Conservation (phyloP, 495 filamentous ascomycete species). For the Penicillium paxilli region DNA sequence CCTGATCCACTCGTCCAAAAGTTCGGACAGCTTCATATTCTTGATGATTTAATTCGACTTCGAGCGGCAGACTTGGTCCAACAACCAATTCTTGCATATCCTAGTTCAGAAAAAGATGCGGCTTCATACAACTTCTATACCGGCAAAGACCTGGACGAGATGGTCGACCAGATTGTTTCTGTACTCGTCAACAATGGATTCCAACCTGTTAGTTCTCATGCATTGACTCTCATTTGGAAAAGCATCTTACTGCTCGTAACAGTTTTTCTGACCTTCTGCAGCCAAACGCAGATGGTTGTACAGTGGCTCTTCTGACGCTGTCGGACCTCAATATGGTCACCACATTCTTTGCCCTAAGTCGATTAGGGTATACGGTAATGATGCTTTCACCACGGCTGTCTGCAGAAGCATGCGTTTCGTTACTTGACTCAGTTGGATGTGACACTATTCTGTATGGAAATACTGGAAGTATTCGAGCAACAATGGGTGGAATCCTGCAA, state of each 20-base stretch:
- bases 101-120: constrained; percentile 31
- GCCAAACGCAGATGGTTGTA: constrained; percentile 28
- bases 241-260: too few relatives aligned
- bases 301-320: constrained; percentile 54
- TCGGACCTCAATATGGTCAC: constrained; percentile 58
- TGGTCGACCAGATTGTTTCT: constrained; percentile 49
- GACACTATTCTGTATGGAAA: constrained; percentile 44
- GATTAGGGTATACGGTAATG: constrained; percentile 58
- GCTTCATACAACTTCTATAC: constrained; percentile 53
- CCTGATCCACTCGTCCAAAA: constrained; percentile 23
- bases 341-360: constrained; percentile 56
- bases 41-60: constrained; percentile 52
- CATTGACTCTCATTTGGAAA: background rate
- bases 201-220: constrained; percentile 22
- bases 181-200: constrained; percentile 41
- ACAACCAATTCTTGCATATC: constrained; percentile 53
- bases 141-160: constrained; percentile 51
- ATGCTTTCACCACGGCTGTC: constrained; percentile 60
- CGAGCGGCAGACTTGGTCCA: constrained; percentile 51
- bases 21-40: constrained; percentile 38
- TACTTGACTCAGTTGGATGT: constrained; percentile 49
- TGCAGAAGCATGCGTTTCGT: constrained; percentile 48
- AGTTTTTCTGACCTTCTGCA: constrained; percentile 22
- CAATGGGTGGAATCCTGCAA: constrained; percentile 42
- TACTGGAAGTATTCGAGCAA: constrained; percentile 38